Evolutionary conservation across 2,329 filamentous ascomycete species (phyloP).

Genomic region (Sclerotiophoma versabilis): DNA sequence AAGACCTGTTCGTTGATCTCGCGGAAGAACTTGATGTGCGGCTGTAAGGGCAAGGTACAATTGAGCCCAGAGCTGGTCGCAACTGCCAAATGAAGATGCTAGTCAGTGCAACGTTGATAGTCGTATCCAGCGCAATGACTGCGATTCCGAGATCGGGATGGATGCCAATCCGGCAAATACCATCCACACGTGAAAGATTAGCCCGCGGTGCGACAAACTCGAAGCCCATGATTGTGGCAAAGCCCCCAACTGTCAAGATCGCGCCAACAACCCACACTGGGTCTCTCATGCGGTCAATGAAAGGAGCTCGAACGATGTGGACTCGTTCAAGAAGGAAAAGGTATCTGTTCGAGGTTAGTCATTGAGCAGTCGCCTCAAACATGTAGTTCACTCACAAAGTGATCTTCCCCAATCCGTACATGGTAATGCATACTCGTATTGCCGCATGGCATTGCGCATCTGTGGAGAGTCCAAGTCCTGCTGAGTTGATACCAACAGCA

Average conservation of each 20-base stretch:
- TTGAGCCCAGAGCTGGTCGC: conserved; percentile 26
- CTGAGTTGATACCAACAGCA: conserved; percentile 33
- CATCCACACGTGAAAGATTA: conserved; percentile 33
- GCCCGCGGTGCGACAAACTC: conserved; percentile 36
- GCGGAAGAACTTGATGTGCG: background rate
- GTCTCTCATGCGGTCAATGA: conserved; percentile 38
- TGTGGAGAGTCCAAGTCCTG: conserved; percentile 37
- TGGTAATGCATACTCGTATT: conserved; percentile 46
- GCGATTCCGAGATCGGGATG: conserved; percentile 37
- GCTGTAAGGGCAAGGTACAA: background rate
- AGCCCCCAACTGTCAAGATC: conserved; percentile 27
- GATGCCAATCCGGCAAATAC: conserved; percentile 47
- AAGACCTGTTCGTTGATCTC: background rate
- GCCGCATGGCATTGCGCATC: conserved; percentile 38
- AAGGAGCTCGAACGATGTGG: conserved; percentile 43
- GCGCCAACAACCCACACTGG: conserved; percentile 41
- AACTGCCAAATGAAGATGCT: conserved; percentile 46
- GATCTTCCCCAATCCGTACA: conserved; percentile 46
- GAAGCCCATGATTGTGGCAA: conserved; percentile 28
- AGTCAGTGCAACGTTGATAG: conserved; percentile 45
- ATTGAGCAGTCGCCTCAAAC: background rate
- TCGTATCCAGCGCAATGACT: conserved; percentile 44
- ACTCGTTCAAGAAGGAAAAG: conserved; percentile 50
- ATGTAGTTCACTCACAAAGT: conserved; percentile 22
- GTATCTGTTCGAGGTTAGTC: conserved; percentile 28